Evolutionary conservation across 495 filamentous ascomycete genomes (phyloP).

Genomic region (Talaromyces wortmannii): DNA sequence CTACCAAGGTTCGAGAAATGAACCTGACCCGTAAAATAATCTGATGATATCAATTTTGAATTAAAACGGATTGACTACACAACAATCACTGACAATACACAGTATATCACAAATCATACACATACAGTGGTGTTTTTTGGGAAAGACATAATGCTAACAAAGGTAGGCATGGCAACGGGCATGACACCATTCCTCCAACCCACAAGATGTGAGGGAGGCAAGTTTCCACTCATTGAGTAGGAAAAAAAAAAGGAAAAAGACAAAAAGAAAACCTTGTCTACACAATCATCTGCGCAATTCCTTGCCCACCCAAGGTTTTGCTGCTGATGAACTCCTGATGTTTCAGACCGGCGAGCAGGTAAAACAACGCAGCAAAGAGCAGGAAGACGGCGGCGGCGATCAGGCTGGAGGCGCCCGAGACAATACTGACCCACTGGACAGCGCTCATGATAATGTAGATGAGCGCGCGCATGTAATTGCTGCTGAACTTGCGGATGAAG

Average conservation of each 20-base stretch:
- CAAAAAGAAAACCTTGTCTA: slow-evolving; percentile 23
- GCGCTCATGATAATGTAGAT: slow-evolving; percentile 78
- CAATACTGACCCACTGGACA: slow-evolving; percentile 75
- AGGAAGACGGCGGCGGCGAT: slow-evolving; percentile 84
- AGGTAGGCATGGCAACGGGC: too few species aligned
- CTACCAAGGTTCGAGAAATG: too few species aligned
- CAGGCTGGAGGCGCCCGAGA: slow-evolving; percentile 53
- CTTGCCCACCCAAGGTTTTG: slow-evolving; percentile 93
- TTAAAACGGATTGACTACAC: too few species aligned
- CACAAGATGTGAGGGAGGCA: too few species aligned
- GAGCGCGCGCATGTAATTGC: slow-evolving; percentile 94
- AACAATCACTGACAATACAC: too few species aligned
- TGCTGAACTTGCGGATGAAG: slow-evolving; percentile 86
- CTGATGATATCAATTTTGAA: too few species aligned
- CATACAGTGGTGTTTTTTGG: too few species aligned
- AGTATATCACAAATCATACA: too few species aligned
- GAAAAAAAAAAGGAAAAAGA: background rate
- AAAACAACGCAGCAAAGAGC: slow-evolving; percentile 70
- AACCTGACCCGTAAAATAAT: too few species aligned
- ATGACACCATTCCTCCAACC: too few species aligned
- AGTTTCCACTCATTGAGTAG: background rate
- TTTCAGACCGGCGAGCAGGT: slow-evolving; percentile 76
- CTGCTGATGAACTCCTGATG: slow-evolving; percentile 92
- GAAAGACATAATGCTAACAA: too few species aligned
- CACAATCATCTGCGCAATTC: slow-evolving; percentile 98